Evolutionary conservation across 2,329 filamentous ascomycete genomes (phyloP).

Genomic region (Ceratocystis diversiconidia): DNA sequence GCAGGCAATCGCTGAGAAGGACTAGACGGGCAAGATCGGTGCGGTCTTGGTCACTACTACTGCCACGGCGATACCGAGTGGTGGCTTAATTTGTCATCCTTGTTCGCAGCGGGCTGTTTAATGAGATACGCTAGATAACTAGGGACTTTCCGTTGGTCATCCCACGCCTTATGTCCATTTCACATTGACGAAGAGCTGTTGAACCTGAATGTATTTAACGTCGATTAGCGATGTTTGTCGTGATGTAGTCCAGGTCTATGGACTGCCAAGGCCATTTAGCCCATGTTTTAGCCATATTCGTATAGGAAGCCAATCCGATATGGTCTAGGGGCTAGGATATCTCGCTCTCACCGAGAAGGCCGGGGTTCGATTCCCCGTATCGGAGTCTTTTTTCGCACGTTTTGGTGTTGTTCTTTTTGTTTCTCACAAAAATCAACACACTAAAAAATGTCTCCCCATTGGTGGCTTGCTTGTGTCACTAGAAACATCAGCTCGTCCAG

Average conservation of each 20-base stretch:
- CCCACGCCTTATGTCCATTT: no score
- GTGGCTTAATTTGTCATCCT: slow-evolving; percentile 1
- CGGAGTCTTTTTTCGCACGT: slow-evolving; percentile 12
- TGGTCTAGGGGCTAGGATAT: slow-evolving; percentile 13
- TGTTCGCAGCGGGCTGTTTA: slow-evolving; percentile 12
- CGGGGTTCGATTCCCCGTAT: slow-evolving; percentile 22
- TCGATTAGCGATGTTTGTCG: no score
- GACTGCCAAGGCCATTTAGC: no score
- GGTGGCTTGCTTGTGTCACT: neutral
- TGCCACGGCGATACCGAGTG: neutral
- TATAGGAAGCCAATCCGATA: slow-evolving; percentile 4
- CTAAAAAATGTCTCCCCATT: neutral
- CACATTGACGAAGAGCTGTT: no score
- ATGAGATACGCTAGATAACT: slow-evolving; percentile 16
- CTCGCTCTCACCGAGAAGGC: slow-evolving; percentile 19
- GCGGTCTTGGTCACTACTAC: neutral
- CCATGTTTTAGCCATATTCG: no score
- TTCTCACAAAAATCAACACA: neutral
- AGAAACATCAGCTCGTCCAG: slow-evolving; percentile 2
- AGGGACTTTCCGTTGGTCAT: neutral
- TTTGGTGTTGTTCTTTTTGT: neutral
- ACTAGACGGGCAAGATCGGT: slow-evolving; percentile 40
- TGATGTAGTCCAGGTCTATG: no score
- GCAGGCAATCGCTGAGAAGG: slow-evolving; percentile 97
- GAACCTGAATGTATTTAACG: no score